These are phyloP conservation scores for Thraustochytrium sp. DNA, from an alignment of 352 stramenopile genomes.

Conservation along the genomic window DNA sequence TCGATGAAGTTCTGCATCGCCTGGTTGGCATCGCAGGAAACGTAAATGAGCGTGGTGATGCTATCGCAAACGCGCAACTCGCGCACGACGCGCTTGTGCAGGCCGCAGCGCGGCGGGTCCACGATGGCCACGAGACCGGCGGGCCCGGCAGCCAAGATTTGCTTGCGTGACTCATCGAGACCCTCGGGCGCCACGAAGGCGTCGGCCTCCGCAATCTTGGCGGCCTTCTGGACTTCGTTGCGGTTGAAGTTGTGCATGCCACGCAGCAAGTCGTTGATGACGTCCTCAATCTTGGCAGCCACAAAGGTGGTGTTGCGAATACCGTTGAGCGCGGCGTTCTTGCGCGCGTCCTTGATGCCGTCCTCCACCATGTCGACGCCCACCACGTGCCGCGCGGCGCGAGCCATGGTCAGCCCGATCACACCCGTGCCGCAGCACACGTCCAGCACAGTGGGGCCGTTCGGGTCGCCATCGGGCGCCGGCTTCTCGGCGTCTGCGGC, in stretches of 20 bases:
- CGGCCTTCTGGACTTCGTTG: conserved; percentile 40
- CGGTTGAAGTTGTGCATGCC: conserved; percentile 6
- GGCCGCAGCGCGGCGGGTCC: conserved; percentile 87
- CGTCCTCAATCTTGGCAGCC: conserved; percentile 80
- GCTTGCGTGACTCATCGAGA: background rate
- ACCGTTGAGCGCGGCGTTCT: conserved; percentile 73
- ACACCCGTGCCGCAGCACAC: conserved; percentile 97
- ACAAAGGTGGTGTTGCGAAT: conserved; percentile 76
- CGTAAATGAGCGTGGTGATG: conserved; percentile 88
- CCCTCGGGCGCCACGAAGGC: background rate
- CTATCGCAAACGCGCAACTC: conserved; percentile 69
- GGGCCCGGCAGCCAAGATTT: conserved; percentile 67
- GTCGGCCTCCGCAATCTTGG: background rate
- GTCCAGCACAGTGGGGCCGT: conserved; percentile 81
- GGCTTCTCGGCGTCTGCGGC: background rate
- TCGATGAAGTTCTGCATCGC: conserved; percentile 74
- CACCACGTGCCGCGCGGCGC: conserved; percentile 50
- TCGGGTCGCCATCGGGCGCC: conserved; percentile 45
- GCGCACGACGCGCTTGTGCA: conserved; percentile 82
- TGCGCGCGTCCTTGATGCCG: conserved; percentile 76
- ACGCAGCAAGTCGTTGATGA: conserved; percentile 70
- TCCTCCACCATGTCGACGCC: conserved; percentile 67
- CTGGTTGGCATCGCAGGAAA: conserved; percentile 95
- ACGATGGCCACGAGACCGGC: conserved; percentile 87
- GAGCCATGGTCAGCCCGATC: conserved; percentile 70